Base-by-base conservation (phyloP, 148 eudicot species). In the Polygonum aviculare region DNA sequence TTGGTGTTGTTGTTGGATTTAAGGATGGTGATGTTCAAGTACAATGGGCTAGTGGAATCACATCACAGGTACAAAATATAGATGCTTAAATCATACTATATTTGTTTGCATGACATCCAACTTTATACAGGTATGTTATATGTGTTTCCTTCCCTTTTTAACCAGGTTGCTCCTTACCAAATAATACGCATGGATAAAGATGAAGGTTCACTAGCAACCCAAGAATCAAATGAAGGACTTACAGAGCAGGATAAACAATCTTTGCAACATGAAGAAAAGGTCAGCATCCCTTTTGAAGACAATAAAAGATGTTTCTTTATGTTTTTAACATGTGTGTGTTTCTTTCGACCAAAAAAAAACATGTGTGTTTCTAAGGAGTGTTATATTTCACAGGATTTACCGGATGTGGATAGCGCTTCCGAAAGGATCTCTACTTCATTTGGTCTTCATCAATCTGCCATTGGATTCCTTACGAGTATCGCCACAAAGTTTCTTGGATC, bases 1-100 rank as follows among this genome's bases (percentile, higher is more conserved):
- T 96, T 60, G 99, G 99, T 78, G 77, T 79, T 80, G 90, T 93
- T 71, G 74, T 85, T 76, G 97, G 93, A 77, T 79, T 88, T 69
- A 81, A 78, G 74, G 80, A 72, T 76, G 93, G 94, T 54, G 59
- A 82, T 36, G 73, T 96, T 72, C 87, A 88, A 83, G 97, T 96
- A 69, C 89, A 89, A 86, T 96, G 98, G 99, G 97, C 94, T 38
- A 83, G 75, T 81, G 99, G 94, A 78, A 74, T 76, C 77, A 79
- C 80, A 22, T 79, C 86, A 75, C 80, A 87, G 94, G 99, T 96
- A 88, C 55, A 62, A 14, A 36, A 4, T 75, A 44, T 44, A 51
- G 62, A 55, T 55, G 62, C 62, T 55, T 18, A 55, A 0, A 63
- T 63, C 18, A n/a, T 36, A 65, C 40, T 33, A 14, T 65, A 18